Base-by-base conservation (phyloP, 225 moss, liverwort and hornwort genomes). In the Polytrichum formosum region DNA sequence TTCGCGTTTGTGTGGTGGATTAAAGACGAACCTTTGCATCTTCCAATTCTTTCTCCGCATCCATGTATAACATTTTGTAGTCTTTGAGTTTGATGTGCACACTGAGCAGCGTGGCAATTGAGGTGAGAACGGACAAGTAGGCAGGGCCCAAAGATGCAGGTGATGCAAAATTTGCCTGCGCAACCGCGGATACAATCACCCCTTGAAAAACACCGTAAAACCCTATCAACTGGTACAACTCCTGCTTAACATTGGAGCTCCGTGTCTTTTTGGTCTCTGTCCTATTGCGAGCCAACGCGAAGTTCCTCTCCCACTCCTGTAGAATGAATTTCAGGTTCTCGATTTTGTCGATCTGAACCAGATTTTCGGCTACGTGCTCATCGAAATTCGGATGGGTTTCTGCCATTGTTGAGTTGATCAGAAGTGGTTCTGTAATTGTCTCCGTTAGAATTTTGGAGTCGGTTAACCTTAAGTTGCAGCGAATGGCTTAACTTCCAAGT, bases 181-280 rank as follows among this genome's bases (percentile, higher is more conserved):
- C 62, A 16, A 62, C 62, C 7, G 74, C 61, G 6, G 61, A 62
- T 13, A 74, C 5, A 53, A 68, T 60, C 74, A 74, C 54, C 7
- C 62, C 74, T 22, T 74, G 74, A 18, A 63, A 62, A 21, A 68
- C 62, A 46, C 53, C 62, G 62, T 28, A 74, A 53, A 74, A 74
- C 7, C 28, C 61, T 7, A 74, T 54, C 61, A 74, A 28, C 21
- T 63, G 68, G 28, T 74, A 74, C 28, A 74, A 53, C 46, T 74
- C 68, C 61, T 68, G 54, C 62, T 63, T 74, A 18, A 28, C 67
- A 53, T 67, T 58, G 5, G 35, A 55, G 27, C 33, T 58, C 18
- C 59, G 56, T 26, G 29, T 67, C 10, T 20, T 33, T 58, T 60
- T 67, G 26, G 29, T 21, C 54, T 64, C 64, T 5, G 54, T 54